Conservation (phyloP, 345 rosid species). For the Lenwebbia sp. region DNA sequence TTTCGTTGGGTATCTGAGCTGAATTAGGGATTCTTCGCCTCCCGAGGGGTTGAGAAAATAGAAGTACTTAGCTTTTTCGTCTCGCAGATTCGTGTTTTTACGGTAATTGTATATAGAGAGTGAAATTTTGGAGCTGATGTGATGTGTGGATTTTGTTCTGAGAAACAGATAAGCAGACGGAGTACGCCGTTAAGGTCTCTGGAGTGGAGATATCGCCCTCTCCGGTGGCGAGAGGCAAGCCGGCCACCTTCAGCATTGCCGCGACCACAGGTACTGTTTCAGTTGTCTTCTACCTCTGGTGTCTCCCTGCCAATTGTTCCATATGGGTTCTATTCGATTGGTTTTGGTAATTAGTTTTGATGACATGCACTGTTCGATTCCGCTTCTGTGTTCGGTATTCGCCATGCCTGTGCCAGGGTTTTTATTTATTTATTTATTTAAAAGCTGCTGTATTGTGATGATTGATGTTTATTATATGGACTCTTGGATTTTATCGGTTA, state of each 20-base stretch:
- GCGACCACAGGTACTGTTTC: constrained; percentile 19
- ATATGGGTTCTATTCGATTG: neutral
- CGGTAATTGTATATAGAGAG: neutral
- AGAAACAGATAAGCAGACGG: constrained; percentile 19
- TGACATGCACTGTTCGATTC: neutral
- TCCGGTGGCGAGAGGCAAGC: constrained; percentile 32
- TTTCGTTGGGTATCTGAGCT: neutral
- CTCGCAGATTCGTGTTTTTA: neutral
- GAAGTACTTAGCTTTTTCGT: neutral
- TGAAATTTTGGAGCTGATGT: neutral
- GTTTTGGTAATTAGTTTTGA: neutral
- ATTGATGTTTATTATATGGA: neutral
- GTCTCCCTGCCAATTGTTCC: neutral
- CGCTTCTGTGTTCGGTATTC: neutral
- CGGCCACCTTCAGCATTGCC: constrained; percentile 30
- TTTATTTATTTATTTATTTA: neutral
- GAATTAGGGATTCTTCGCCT: neutral
- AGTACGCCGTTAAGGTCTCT: constrained; percentile 25
- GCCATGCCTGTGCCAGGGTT: neutral
- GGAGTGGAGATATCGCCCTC: constrained; percentile 33
- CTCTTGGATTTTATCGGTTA: neutral
- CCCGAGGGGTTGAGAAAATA: neutral
- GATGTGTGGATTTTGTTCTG: neutral
- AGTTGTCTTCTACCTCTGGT: neutral
- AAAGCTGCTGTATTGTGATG: neutral